Evolutionary conservation across 1,139 yeast species (phyloP).

Genomic region (Hemisphaericaspora lyxosophila): DNA sequence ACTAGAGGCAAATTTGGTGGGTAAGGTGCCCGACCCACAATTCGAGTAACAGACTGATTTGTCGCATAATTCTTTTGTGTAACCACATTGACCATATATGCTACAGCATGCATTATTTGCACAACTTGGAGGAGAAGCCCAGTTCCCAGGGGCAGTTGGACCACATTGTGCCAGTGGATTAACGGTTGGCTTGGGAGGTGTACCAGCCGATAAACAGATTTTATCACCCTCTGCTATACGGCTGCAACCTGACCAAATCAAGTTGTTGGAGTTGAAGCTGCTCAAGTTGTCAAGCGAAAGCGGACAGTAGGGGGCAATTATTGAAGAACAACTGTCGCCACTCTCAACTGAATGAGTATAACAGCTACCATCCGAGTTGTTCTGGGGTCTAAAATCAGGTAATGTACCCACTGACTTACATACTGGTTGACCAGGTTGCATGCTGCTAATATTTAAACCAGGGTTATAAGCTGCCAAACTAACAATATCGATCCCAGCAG

Average conservation of each 20-base stretch:
- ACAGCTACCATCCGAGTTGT: constrained; percentile 14
- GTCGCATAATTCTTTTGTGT: constrained; percentile 16
- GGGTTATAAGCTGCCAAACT: constrained; percentile 15
- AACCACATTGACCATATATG: constrained; percentile 16
- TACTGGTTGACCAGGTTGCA: constrained; percentile 13
- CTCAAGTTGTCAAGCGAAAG: constrained; percentile 9
- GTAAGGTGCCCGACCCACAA: constrained; percentile 20
- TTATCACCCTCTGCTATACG: constrained; percentile 11
- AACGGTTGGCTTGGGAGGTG: constrained; percentile 16
- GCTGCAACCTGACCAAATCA: constrained; percentile 16
- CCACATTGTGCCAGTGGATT: constrained; percentile 17
- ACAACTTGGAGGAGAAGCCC: constrained; percentile 10
- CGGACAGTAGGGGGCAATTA: constrained; percentile 10
- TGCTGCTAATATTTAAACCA: constrained; percentile 9
- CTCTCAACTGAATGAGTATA: constrained; percentile 8
- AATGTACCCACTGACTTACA: constrained; percentile 13
- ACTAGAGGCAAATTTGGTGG: constrained; percentile 14
- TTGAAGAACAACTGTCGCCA: constrained; percentile 14
- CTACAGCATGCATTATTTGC: constrained; percentile 21
- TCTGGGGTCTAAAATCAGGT: constrained; percentile 9
- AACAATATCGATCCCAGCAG: constrained; percentile 14
- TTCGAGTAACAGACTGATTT: constrained; percentile 18
- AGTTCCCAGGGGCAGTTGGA: constrained; percentile 16
- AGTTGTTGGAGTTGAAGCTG: constrained; percentile 10
- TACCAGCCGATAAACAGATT: constrained; percentile 16